Evolutionary conservation across 2,329 filamentous ascomycete genomes (phyloP).

Genomic region (Botrytis byssoidea): DNA sequence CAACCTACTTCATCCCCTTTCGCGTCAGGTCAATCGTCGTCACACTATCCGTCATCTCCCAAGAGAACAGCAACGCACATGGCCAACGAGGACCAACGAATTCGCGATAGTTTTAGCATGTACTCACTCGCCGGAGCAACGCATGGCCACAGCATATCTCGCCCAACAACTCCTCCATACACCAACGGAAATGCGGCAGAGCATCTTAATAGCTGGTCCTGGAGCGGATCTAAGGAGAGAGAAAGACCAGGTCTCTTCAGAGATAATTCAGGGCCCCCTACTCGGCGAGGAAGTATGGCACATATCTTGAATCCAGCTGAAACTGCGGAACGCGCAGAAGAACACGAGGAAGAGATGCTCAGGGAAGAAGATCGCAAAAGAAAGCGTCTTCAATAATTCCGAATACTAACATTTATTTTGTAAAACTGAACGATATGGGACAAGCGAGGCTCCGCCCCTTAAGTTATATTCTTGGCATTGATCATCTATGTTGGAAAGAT

Average conservation of each 20-base stretch:
- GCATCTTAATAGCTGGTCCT: slow-evolving; percentile 39
- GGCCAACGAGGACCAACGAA: slow-evolving; percentile 53
- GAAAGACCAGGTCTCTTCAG: slow-evolving; percentile 33
- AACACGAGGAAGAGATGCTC: slow-evolving; percentile 60
- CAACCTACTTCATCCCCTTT: slow-evolving; percentile 64
- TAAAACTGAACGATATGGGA: background rate
- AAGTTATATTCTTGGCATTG: background rate
- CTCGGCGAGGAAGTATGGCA: slow-evolving; percentile 67
- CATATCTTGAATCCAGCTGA: slow-evolving; percentile 70
- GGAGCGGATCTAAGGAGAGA: slow-evolving; percentile 36
- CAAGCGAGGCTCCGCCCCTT: background rate
- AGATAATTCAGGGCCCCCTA: slow-evolving; percentile 58
- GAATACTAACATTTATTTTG: background rate
- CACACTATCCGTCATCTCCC: slow-evolving; percentile 67
- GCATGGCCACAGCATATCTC: slow-evolving; percentile 35
- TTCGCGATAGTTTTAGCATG: slow-evolving; percentile 60
- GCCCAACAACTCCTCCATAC: slow-evolving; percentile 39
- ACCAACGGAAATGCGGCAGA: slow-evolving; percentile 36
- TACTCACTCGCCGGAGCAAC: slow-evolving; percentile 53
- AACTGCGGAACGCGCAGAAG: slow-evolving; percentile 63
- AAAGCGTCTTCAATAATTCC: slow-evolving; percentile 48
- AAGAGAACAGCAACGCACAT: slow-evolving; percentile 49
- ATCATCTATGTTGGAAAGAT: background rate
- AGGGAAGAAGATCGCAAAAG: slow-evolving; percentile 58
- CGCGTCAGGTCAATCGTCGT: slow-evolving; percentile 59